These are phyloP conservation scores for Spergularia bocconei DNA, from an alignment of 148 eudicot species.

Conservation along the genomic window DNA sequence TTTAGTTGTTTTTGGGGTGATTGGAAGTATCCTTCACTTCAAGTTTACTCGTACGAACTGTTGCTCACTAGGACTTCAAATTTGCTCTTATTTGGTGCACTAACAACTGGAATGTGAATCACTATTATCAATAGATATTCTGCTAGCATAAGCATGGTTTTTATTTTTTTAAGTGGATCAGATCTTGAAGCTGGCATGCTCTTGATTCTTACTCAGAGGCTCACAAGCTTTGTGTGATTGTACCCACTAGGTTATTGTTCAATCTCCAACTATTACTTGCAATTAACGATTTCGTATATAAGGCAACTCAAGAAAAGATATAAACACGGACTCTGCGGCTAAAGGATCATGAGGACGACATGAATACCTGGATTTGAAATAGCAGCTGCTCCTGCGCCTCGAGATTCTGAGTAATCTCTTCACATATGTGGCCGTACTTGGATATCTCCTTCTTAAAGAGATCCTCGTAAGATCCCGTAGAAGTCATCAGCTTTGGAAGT, in stretches of 20 bases:
- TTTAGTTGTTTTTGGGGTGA: no score
- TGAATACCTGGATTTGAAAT: slow-evolving; percentile 74
- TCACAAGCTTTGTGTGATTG: background rate
- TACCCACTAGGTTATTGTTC: background rate
- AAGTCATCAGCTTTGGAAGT: slow-evolving; percentile 92
- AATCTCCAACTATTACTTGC: background rate
- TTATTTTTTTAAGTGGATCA: background rate
- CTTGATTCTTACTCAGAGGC: background rate
- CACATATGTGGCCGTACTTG: slow-evolving; percentile 77
- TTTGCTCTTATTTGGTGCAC: no score
- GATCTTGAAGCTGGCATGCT: background rate
- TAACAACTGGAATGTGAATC: no score
- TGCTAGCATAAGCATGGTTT: no score
- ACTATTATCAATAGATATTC: no score
- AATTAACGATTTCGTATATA: background rate
- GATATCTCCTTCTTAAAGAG: slow-evolving; percentile 89
- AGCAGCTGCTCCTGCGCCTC: slow-evolving; percentile 81
- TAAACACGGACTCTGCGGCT: background rate
- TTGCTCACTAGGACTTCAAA: no score
- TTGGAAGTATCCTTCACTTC: no score
- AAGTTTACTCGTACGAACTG: no score
- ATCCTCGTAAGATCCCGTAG: slow-evolving; percentile 91
- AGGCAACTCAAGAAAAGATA: background rate
- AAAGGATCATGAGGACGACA: slow-evolving; percentile 5
- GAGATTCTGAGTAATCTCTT: slow-evolving; percentile 74